Base-by-base conservation (phyloP, 495 filamentous ascomycete genomes). In the Cairneyella variabilis region DNA sequence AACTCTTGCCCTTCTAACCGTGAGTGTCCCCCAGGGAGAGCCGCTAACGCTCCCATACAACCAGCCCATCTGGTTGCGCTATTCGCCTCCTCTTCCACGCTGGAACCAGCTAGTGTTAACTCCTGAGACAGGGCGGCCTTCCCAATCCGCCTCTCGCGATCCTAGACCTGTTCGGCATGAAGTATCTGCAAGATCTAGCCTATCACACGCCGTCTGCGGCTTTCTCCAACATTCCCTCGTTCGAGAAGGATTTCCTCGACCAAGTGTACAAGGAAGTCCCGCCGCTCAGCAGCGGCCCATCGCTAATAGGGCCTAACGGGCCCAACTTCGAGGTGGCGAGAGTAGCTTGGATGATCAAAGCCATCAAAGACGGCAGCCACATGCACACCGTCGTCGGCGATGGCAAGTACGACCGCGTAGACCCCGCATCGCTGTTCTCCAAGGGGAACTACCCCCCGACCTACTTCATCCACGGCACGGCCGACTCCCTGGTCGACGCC, bases 401-500 rank as follows among this genome's bases (percentile, higher is more conserved):
- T 37, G 53, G 46, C 8, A 22, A 56, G 22, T 40, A 50, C 17
- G 34, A 39, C 3, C 48, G 48, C 21, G 45, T 38, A 6, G 53
- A 56, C 20, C 44, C 53, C 12, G 46, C 36, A 14, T 23, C n/a
- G 10, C 11, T 4, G 4, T 56, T 56, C 38, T 27, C 26, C 10
- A 41, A 41, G 17, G 38, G 23, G 4, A 10, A 4, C 2, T 56
- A 50, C 21, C 53, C 53, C 3, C 53, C 53, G 1, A 56, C 53
- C 5, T 51, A 51, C 16, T 53, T 53, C 30, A 17, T 56, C 21
- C 53, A 56, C 18, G 53, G 53, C n/a, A 49, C 46, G n/a, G 32
- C 45, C n/a, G 53, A 56, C 38, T 37, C 48, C 12, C 48, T 48
- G 36, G 50, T 53, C 12, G 21, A n/a, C 18, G 37, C 36, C 4